Base-by-base conservation (phyloP, 1,284 basidiomycete genomes). In the Blastosporella zonata region DNA sequence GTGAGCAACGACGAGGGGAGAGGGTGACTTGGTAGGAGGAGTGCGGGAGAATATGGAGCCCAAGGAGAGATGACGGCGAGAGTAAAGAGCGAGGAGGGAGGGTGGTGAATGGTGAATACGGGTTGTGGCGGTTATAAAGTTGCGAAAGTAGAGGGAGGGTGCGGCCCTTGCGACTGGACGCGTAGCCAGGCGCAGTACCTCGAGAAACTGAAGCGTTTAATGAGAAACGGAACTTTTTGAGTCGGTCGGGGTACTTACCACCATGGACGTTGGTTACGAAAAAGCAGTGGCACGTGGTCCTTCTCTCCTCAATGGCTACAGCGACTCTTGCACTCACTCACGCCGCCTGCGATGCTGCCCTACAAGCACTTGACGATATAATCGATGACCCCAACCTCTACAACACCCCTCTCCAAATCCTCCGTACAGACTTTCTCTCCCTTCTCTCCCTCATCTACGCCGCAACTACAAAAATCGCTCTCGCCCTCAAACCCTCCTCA, bases 1-100 rank as follows among this genome's bases (percentile, higher is more conserved):
- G 42, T 79, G 74, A 1, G 83, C 84, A 12, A 89, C 79, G 22
- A 82, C 73, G 28, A 76, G 71, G 1, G 87, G 85, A 1, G 83
- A 75, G 1, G 86, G 86, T 1, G 75, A 66, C 13, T 75, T 60
- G 21, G 67, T 61, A n/a, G 74, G 62, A 47, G 72, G 74, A 31
- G 68, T 67, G 43, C 74, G 73, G 3, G 73, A 67, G 55, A 84
- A 82, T 46, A 80, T 71, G 27, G 78, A 80, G 22, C 71, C 68
- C 40, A 84, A 68, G 36, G 77, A 77, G 22, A 84, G 60, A 6
- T 54, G 34, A 17, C 70, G 68, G 12, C 55, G 61, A 54, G 47
- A 42, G 43, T 46, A 46, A 21, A 28, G 34, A 38, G 46, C 43
- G 47, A 49, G 49, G 31, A 55, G 47, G n/a, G 51, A 37, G 25